Percentiles rank a stretch among this genome's conserved stretches.
Evolutionary conservation across 257 asterid genomes (phyloP).

Genomic region (Solanum sparsipilum): DNA sequence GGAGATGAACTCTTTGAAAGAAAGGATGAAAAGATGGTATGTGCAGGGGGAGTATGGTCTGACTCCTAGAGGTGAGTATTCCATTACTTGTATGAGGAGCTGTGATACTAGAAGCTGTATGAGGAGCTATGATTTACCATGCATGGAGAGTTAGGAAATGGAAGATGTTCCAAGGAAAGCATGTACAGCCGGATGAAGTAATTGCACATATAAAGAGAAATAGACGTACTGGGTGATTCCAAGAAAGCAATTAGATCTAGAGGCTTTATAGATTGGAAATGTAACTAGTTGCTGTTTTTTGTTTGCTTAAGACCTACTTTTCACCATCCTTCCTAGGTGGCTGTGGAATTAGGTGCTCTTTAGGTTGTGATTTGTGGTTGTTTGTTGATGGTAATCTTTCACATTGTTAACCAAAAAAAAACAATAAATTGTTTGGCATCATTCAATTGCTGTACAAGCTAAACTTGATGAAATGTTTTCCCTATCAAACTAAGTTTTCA

Average conservation of each 20-base stretch:
- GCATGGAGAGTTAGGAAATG: not conserved
- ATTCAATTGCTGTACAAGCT: not conserved
- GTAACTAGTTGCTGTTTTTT: not conserved
- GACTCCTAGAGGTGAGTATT: not conserved
- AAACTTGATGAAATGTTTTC: not conserved
- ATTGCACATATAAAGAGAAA: not conserved
- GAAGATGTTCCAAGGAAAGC: not conserved
- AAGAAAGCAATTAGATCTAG: not conserved
- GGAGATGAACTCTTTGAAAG: not conserved
- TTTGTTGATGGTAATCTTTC: not conserved
- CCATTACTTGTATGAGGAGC: not conserved
- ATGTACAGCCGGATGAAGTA: not conserved
- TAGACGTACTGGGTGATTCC: not conserved
- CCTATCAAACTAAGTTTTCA: not conserved
- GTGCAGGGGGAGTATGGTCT: not conserved
- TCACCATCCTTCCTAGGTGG: not conserved
- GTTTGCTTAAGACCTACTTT: not conserved
- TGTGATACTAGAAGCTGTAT: no score
- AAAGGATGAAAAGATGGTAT: not conserved
- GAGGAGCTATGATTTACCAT: not conserved
- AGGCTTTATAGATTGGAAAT: not conserved
- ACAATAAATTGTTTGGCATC: not conserved
- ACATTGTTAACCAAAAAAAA: not conserved
- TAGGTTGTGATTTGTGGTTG: not conserved
- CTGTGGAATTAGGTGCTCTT: not conserved